Evolutionary conservation across 306 rosid genomes (phyloP).

Genomic region (Trifolium dubium): DNA sequence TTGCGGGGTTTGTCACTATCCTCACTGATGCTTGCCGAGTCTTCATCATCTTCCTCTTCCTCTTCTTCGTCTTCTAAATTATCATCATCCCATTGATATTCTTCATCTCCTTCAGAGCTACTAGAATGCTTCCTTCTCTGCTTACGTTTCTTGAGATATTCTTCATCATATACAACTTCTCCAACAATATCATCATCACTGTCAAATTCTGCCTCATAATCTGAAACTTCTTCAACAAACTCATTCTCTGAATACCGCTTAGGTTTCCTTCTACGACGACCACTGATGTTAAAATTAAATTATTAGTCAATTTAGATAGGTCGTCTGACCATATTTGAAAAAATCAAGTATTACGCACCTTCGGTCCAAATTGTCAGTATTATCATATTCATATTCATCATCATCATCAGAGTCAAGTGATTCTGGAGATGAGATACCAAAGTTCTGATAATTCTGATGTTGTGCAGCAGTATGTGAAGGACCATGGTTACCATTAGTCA

Average conservation of each 20-base stretch:
- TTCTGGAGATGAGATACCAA: conserved; percentile 71
- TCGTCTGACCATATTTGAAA: conserved; percentile 4
- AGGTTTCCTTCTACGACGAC: conserved; percentile 85
- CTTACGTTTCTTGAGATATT: conserved; percentile 83
- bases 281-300: conserved; percentile 52
- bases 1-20: conserved; percentile 83
- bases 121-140: conserved; percentile 82
- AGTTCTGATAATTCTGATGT: conserved; percentile 58
- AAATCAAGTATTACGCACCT: conserved; percentile 53
- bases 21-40: conserved; percentile 78
- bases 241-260: conserved; percentile 87
- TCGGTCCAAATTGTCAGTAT: conserved; percentile 68
- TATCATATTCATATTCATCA: conserved; percentile 57
- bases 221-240: conserved; percentile 75
- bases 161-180: conserved; percentile 95
- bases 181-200: conserved; percentile 99
- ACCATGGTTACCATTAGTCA: conserved; percentile 75
- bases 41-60: conserved; percentile 68
- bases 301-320: conserved; percentile 34
- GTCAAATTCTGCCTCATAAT: conserved; percentile 78
- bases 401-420: conserved; percentile 67
- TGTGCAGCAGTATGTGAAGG: conserved; percentile 58
- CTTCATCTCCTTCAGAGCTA: conserved; percentile 99
- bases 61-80: conserved; percentile 96
- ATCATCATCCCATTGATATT: conserved; percentile 85